phyloP scores from a whole-genome alignment of 345 rosid genomes.

The Eucalyptus sp. region DNA sequence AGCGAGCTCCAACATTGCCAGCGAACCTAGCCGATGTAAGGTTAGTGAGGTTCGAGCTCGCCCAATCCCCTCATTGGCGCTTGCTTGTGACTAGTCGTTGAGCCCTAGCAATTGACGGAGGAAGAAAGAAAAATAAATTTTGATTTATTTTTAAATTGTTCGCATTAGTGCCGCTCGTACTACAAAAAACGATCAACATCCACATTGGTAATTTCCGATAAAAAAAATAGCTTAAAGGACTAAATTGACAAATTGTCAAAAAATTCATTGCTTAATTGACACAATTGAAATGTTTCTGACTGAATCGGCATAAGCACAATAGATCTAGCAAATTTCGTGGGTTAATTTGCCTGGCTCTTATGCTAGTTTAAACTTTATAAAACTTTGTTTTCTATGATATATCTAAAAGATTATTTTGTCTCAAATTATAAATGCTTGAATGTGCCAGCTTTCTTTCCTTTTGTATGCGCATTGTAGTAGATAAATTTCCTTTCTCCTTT shows the following conservation, averaged over 20 bases:
- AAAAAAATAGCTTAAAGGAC: fast-evolving
- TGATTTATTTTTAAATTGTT: too few species aligned
- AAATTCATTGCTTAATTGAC: too few species aligned
- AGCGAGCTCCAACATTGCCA: too few species aligned
- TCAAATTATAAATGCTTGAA: neutral
- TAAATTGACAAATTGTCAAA: too few species aligned
- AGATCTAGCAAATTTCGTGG: neutral
- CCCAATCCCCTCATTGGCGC: too few species aligned
- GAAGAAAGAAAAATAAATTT: too few species aligned
- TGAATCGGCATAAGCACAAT: too few species aligned
- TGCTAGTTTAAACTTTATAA: neutral
- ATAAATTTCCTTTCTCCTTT: neutral
- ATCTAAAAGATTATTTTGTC: neutral
- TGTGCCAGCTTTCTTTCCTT: neutral
- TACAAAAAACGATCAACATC: fast-evolving
- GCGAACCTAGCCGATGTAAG: fast-evolving
- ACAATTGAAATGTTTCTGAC: too few species aligned
- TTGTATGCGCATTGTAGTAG: neutral
- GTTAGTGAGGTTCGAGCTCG: fast-evolving
- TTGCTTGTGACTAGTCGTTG: fast-evolving
- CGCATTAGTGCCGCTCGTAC: fast-evolving
- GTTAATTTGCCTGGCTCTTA: neutral
- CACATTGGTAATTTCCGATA: fast-evolving
- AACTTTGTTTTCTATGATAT: neutral
- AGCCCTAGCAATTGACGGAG: too few species aligned